Evolutionary conservation across 371 early-diverging fungal genomes (phyloP), one percentile per base, ranked within the genome.

Genomic region (Nematocida parisii): DNA sequence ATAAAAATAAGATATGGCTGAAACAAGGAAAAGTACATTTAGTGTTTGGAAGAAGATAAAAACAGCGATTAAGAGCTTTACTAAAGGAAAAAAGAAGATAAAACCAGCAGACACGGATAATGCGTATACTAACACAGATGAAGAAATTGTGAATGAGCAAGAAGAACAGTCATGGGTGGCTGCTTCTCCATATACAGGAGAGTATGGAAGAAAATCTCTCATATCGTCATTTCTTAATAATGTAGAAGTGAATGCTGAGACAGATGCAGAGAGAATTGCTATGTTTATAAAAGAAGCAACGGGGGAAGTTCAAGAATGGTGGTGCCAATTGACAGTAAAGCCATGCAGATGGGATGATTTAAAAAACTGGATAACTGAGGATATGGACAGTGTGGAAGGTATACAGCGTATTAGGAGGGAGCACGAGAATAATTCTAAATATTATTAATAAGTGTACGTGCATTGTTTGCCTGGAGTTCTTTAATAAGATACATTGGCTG

Each of bases 1-100:
- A 33, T 64, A 64, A 64, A 64, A 64, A 64, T 64, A 64, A 64
- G 64, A 33, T 44, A 64, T 64, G 64, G 42, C 44, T 64, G 45
- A 64, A 45, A 27, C 15, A 45, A 64, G 22, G 44, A 64, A 64
- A 45, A 15, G n/a, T 22, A 64, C 44, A 44, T 42, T 9, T 20
- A 64, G 64, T 64, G 42, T 64, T 3, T 42, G 64, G 64, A 64
- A 64, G 42, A 64, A 44, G 6, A 64, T 64, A 44, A 64, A 64
- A 22, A 44, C 64, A 40, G 44, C 39, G 1, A 13, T 64, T 64
- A 44, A 44, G 27, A 64, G 13, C 18, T 45, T 64, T 15, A 45
- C 64, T 33, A 18, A 13, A 50, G 64, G 64, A 39, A 27, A 18
- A 33, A 64, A 64, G 64, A 11, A 27, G 11, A 27, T 20, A 64